A percentile compares a stretch with the other conserved stretches of the same genome.
phyloP scores from a whole-genome alignment of 164 flowering plant species.

The Dillenia turbinata region DNA sequence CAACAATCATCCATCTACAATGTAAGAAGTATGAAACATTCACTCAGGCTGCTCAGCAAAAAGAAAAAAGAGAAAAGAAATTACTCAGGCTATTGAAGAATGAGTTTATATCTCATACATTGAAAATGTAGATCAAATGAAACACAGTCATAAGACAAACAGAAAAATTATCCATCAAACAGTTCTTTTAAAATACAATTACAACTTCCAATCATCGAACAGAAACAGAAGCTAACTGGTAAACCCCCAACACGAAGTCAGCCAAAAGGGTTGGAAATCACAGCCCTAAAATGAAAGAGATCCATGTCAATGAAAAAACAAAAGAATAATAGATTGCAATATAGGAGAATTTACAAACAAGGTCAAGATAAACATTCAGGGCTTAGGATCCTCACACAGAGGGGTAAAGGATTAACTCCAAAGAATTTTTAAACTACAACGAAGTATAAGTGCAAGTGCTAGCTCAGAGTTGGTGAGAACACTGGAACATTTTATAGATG shows the following conservation, averaged over 20 bases:
- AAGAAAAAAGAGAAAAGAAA: not conserved
- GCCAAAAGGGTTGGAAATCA: conserved; percentile 15
- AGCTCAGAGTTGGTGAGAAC: no score
- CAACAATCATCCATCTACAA: conserved; percentile 72
- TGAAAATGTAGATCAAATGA: no score
- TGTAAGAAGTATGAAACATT: conserved; percentile 17
- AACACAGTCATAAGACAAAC: not conserved
- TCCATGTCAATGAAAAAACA: conserved; percentile 12
- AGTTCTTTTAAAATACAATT: not conserved
- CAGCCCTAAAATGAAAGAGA: conserved; percentile 31
- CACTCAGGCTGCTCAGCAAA: not conserved
- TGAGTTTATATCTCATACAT: no score
- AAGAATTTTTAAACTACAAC: no score
- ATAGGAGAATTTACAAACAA: not conserved
- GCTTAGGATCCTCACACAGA: not conserved
- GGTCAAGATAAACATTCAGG: not conserved
- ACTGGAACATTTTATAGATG: no score
- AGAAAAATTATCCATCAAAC: not conserved
- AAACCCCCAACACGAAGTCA: conserved; percentile 9
- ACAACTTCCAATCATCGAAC: not conserved
- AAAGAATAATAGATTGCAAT: not conserved
- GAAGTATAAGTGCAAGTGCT: no score
- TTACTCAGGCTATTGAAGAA: not conserved
- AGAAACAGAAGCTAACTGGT: not conserved
- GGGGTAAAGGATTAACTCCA: not conserved